Base-by-base conservation (phyloP, 2,329 filamentous ascomycete genomes). In the Apiospora arundinis region DNA sequence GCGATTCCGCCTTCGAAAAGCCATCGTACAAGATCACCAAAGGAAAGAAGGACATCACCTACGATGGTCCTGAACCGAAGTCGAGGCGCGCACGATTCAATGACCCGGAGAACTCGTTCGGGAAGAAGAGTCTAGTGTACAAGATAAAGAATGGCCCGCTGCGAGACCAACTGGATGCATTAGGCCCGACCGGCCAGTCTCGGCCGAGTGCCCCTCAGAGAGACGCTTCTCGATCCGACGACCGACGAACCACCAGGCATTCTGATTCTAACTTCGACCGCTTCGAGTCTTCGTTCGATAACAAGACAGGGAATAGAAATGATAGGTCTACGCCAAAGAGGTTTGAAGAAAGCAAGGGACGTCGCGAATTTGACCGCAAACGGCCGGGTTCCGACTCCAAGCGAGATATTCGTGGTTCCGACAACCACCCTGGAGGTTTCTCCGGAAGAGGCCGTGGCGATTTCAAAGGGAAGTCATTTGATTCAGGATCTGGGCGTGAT, bases 91-190 rank as follows among this genome's bases (percentile, higher is more conserved):
- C 85, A 45, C 83, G 88, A 6, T 90, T 91, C 76, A 80, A 86
- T 67, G 84, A 90, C 72, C 84, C 85, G 0, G 80, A 84, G 1
- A 82, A 79, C 23, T 73, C 77, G 1, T 89, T 89, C 76, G 89
- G 88, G 23, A 88, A 88, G 79, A 84, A 80, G 65, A 91, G 89
- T 74, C 73, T 89, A 21, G 88, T 90, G 2, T 89, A 88, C 70
- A 81, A 86, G 75, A 77, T 88, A 72, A 88, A 88, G 75, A 82
- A 84, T 69, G 87, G 86, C 2, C 72, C 77, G 25, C 73, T 86
- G 42, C 78, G 80, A 66, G 79, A 82, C 2, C 76, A 81, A 32
- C 14, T 81, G 28, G 67, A 68, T n/a, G 68, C 42, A 18, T 49
- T 72, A 21, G 68, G 32, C 56, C 9, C 37, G 56, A 12, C 32